A percentile compares a stretch with the other conserved stretches of the same genome.
phyloP scores from a whole-genome alignment of 1,139 yeast genomes.

The Taiozyma sp. region DNA sequence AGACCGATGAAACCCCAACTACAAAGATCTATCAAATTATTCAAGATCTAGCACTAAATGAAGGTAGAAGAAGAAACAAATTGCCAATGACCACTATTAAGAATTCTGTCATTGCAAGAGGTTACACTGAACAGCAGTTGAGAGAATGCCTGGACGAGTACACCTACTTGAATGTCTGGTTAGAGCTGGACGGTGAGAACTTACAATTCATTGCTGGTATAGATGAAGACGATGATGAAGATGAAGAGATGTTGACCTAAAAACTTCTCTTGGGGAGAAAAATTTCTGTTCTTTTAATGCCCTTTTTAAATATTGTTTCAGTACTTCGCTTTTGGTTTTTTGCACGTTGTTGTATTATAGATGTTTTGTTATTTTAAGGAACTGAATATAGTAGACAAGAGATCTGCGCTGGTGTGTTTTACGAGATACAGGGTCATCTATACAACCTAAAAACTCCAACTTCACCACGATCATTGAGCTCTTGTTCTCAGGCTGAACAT shows the following conservation, averaged over 20 bases:
- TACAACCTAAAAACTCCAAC: too few species aligned
- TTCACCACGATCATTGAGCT: too few species aligned
- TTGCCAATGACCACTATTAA: constrained; percentile 57
- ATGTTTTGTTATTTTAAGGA: background rate
- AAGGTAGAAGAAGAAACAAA: constrained; percentile 39
- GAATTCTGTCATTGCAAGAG: constrained; percentile 74
- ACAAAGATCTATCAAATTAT: constrained; percentile 45
- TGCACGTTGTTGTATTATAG: background rate
- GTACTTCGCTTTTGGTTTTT: background rate
- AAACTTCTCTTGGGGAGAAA: background rate
- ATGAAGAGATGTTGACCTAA: background rate
- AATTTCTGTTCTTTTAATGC: background rate
- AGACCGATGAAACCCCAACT: constrained; percentile 51
- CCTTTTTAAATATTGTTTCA: background rate
- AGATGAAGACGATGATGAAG: constrained; percentile 19
- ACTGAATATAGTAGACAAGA: too few species aligned
- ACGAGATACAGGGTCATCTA: too few species aligned
- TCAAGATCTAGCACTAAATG: constrained; percentile 42
- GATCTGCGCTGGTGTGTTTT: too few species aligned
- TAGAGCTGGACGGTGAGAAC: constrained; percentile 57
- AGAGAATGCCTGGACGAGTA: constrained; percentile 75
- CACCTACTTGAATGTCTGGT: constrained; percentile 72
- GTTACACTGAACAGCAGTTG: constrained; percentile 78
- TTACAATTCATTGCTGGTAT: constrained; percentile 31
- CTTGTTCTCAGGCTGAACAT: too few species aligned